Base-by-base conservation (phyloP, 2,329 filamentous ascomycete species). In the Cladosporium phlei region DNA sequence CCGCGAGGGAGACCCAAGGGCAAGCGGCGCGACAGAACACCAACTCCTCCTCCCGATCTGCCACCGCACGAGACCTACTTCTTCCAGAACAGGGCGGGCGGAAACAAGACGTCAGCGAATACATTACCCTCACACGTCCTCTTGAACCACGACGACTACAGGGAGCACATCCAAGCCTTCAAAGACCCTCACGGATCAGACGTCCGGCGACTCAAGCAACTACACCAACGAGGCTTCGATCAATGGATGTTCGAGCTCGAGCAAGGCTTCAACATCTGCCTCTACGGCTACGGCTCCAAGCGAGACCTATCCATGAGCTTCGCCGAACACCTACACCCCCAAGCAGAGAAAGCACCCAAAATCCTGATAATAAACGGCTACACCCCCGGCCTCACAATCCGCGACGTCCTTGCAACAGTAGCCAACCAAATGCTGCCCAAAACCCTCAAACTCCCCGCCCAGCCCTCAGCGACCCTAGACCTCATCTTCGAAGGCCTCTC, bases 281-380 rank as follows among this genome's bases (percentile, higher is more conserved):
- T 96, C 0, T 96, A 94, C 63, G 93, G 93, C 22, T 95, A 88
- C 63, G 93, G 93, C 1, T 95, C 89, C 2, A 98, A 98, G 67
- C 77, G 86, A 25, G 69, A 73, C 3, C 77, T 97, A 1, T 73
- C 91, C 8, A 80, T 83, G 50, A 75, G 78, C 33, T 94, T 95
- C 63, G 89, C 88, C 1, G 77, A 80, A 47, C 79, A 87, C 64
- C 60, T 86, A 11, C 79, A 87, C 59, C 66, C 75, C 42, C 66
- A 62, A n/a, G 52, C 65, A 27, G 28, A 55, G 24, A 53, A 60
- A 14, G 55, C 65, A 1, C 74, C 78, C 5, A 80, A 77, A 38
- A 88, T 95, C 52, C 80, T 95, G 28, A 74, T 97, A 5, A 77
- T 95, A 52, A 97, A 97, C 65, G 93, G 90, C 28, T 94, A 96